phyloP scores from a whole-genome alignment of 768 basidiomycete genomes.

The Hortiboletus campestris region DNA sequence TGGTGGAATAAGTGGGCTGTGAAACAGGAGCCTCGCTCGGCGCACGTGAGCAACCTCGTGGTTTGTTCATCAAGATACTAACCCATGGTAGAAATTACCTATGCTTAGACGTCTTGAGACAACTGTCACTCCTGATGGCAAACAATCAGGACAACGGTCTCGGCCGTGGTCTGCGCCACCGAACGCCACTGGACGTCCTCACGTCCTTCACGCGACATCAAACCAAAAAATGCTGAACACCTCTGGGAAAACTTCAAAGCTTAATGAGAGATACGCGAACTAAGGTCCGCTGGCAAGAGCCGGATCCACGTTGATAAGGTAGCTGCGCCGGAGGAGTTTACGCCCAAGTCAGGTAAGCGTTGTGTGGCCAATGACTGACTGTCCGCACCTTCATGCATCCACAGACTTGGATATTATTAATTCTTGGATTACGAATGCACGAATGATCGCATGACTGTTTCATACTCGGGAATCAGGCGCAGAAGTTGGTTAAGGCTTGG shows the following conservation, averaged over 20 bases:
- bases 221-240: slow-evolving; percentile 18
- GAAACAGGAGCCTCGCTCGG: slow-evolving; percentile 19
- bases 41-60: slow-evolving; percentile 20
- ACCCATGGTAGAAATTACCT: slow-evolving; percentile 29
- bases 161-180: slow-evolving; percentile 27
- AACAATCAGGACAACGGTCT: slow-evolving; percentile 33
- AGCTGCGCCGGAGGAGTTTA: slow-evolving; percentile 8
- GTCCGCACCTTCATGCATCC: neutral
- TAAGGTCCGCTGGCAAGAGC: slow-evolving; percentile 6
- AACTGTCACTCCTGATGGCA: slow-evolving; percentile 45
- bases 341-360: slow-evolving; percentile 13
- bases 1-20: slow-evolving; percentile 54
- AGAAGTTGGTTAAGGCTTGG: neutral
- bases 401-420: slow-evolving; percentile 25
- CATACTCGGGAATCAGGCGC: slow-evolving; percentile 26
- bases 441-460: slow-evolving; percentile 11
- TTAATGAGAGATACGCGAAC: slow-evolving; percentile 10
- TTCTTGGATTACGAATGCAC: slow-evolving; percentile 16
- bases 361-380: slow-evolving; percentile 1
- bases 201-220: slow-evolving; percentile 14
- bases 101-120: slow-evolving; percentile 45
- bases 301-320: neutral
- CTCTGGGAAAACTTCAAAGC: slow-evolving; percentile 6
- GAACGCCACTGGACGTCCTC: slow-evolving; percentile 18
- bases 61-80: slow-evolving; percentile 6